Conservation (phyloP, 78 protist species). For the Speleostelium caveatum region DNA sequence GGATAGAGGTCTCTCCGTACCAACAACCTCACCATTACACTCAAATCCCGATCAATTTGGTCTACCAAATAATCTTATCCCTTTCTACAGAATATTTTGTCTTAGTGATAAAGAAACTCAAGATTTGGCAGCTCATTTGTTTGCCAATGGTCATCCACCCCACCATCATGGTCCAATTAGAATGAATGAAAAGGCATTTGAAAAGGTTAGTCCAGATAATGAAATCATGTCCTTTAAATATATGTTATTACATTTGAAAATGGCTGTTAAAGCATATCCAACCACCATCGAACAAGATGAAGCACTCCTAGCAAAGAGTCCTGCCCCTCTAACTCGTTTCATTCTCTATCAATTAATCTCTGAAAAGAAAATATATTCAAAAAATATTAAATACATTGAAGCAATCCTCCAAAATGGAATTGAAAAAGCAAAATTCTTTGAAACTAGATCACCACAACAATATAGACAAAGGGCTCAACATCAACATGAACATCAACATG, state of each 20-base stretch:
- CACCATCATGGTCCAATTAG: slow-evolving; percentile 8
- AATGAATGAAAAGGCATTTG: slow-evolving; percentile 5
- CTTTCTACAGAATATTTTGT: slow-evolving; percentile 30
- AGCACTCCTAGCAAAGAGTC: slow-evolving; percentile 31
- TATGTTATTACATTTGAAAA: not conserved
- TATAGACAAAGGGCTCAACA: no score
- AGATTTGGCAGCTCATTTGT: slow-evolving; percentile 21
- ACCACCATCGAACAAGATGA: slow-evolving; percentile 38
- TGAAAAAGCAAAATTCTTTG: slow-evolving; percentile 15
- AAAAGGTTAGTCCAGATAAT: slow-evolving; percentile 11
- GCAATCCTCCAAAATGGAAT: slow-evolving; percentile 31
- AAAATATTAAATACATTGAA: slow-evolving; percentile 43
- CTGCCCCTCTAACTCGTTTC: slow-evolving; percentile 4
- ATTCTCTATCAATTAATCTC: slow-evolving; percentile 21
- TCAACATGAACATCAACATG: no score
- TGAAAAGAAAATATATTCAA: slow-evolving; percentile 49
- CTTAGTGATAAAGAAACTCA: slow-evolving; percentile 1
- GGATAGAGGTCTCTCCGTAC: slow-evolving; percentile 12
- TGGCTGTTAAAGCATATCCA: slow-evolving; percentile 17
- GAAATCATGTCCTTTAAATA: slow-evolving; percentile 23
- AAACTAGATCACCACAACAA: no score
- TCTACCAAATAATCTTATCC: slow-evolving; percentile 10
- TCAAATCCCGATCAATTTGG: not conserved
- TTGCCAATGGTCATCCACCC: slow-evolving; percentile 9
- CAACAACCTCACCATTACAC: not conserved